Base-by-base conservation (phyloP, 1,284 basidiomycete species). In the Vanrija humicola region DNA sequence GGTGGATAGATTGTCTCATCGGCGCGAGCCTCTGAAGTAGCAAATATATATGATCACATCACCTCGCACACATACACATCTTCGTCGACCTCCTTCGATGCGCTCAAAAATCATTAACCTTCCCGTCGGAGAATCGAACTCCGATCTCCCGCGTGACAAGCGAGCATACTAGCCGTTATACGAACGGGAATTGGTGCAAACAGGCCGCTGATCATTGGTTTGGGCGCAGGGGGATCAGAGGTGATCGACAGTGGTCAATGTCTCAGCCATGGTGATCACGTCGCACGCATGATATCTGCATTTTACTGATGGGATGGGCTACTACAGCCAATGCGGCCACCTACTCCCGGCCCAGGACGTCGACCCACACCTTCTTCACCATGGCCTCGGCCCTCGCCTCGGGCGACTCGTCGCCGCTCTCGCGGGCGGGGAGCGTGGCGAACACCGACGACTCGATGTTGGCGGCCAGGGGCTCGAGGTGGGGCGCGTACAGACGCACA, bases 151-250 rank as follows among this genome's bases (percentile, higher is more conserved):
- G 52, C 54, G 39, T 68, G 66, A 68, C 66, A 68, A 68, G 66
- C 58, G 50, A 55, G 62, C 64, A 68, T 68, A 68, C 66, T 68
- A 68, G 54, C 66, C 66, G 63, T 64, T 68, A 68, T 66, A 66
- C 64, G 64, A 66, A 46, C 61, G 59, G 49, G 61, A 53, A 67
- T 56, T 38, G 18, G 25, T 23, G 14, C 34, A 34, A 34, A 12
- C 34, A 34, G 1, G 2, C 4, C 9, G 12, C 9, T 1, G 34
- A 34, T 34, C 34, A 12, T 14, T 23, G 21, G 21, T 12, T 12
- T 34, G 28, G 28, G 28, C 28, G 28, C 10, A 28, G 28, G 28
- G 6, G 7, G 10, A 3, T 1, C 7, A 10, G 10, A 4, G 6
- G 34, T 10, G 34, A 34, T 34, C 14, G 34, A 14, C 34, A 14